Conservation (phyloP, 2,329 filamentous ascomycete genomes). For the Capronia epimyces region DNA sequence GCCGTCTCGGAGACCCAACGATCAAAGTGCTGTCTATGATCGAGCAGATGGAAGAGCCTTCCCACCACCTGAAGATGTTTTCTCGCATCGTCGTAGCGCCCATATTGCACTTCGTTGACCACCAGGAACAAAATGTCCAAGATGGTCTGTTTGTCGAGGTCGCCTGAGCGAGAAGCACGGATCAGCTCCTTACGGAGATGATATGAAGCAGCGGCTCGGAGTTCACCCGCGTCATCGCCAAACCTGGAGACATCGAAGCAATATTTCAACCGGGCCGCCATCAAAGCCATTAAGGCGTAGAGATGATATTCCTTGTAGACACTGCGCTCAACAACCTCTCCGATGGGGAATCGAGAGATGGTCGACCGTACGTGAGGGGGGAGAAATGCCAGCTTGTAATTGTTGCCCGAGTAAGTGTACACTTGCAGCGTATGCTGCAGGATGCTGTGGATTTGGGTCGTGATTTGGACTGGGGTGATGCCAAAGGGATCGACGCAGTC, state of each 20-base stretch:
- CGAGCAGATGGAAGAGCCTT: conserved; percentile 20
- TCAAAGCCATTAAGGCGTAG: conserved; percentile 21
- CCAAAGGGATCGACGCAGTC: conserved; percentile 24
- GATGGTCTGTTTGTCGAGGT: conserved; percentile 22
- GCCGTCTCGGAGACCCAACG: conserved; percentile 25
- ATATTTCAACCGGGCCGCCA: conserved; percentile 21
- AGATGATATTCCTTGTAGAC: conserved; percentile 23
- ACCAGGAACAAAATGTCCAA: conserved; percentile 21
- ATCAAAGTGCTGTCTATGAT: conserved; percentile 18
- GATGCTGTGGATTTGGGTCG: conserved; percentile 18
- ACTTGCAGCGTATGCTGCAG: conserved; percentile 19
- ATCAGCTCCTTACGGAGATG: conserved; percentile 20
- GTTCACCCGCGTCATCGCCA: conserved; percentile 7
- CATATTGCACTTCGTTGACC: conserved; percentile 21
- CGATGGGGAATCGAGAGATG: conserved; percentile 23
- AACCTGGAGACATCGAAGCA: conserved; percentile 8
- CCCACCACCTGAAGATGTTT: conserved; percentile 20
- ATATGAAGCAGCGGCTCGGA: conserved; percentile 14
- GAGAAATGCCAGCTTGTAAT: conserved; percentile 23
- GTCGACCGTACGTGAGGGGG: conserved; percentile 19
- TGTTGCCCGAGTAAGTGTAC: conserved; percentile 23
- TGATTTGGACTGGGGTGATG: conserved; percentile 16
- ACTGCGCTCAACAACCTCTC: conserved; percentile 18
- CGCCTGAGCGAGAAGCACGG: conserved; percentile 13
- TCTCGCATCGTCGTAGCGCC: conserved; percentile 17